Percentiles rank a stretch among this genome's conserved stretches.
Evolutionary conservation across 2,329 filamentous ascomycete genomes (phyloP).

Genomic region (Fusarium nisikadoi): DNA sequence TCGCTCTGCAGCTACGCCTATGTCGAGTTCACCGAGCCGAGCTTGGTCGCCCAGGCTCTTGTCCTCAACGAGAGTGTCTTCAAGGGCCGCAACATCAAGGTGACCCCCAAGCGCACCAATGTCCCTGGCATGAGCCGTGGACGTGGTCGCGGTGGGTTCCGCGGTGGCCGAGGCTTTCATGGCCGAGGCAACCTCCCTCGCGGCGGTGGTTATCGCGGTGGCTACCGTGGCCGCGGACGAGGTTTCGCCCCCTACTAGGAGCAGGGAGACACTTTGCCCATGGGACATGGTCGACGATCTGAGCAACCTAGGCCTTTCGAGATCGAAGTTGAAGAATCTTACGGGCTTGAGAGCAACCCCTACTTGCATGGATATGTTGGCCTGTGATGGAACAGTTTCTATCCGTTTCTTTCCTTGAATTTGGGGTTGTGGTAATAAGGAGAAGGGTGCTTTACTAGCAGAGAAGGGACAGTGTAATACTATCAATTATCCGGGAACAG

Average conservation of each 20-base stretch:
- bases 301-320: conserved; percentile 38
- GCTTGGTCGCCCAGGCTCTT: conserved; percentile 89
- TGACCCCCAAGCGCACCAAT: conserved; percentile 94
- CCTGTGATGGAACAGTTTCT: conserved; percentile 7
- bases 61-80: conserved; percentile 97
- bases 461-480: conserved; percentile 33
- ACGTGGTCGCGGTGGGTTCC: conserved; percentile 54
- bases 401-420: conserved; percentile 20
- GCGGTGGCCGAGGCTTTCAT: conserved; percentile 61
- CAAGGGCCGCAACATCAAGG: conserved; percentile 94
- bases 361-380: conserved; percentile 18
- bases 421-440: conserved; percentile 28
- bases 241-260: conserved; percentile 73
- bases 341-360: conserved; percentile 26
- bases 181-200: conserved; percentile 64
- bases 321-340: conserved; percentile 41
- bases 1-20: conserved; percentile 83
- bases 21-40: conserved; percentile 96
- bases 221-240: conserved; percentile 73
- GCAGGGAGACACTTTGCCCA: conserved; percentile 46
- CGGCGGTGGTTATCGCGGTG: conserved; percentile 70
- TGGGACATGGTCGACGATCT: conserved; percentile 29
- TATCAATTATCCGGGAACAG: conserved; percentile 24
- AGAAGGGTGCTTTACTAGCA: conserved; percentile 34
- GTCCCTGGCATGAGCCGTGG: conserved; percentile 93